Conservation (phyloP, 768 basidiomycete genomes). For the Mycena epipterygia region DNA sequence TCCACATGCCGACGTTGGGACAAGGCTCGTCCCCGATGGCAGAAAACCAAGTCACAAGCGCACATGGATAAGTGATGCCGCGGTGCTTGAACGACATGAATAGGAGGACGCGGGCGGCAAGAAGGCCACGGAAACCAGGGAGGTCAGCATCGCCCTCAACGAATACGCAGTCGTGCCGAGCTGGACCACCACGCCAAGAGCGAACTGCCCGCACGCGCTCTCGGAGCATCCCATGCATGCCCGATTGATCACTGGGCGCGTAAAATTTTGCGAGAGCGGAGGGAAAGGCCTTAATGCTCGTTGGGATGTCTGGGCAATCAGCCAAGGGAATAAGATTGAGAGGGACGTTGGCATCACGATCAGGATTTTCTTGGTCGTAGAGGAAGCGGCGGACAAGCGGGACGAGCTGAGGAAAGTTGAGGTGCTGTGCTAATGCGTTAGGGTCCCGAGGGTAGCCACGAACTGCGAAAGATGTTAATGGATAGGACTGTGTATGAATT, state of each 20-base stretch:
- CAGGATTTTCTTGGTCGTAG: slow-evolving; percentile 39
- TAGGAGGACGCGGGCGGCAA: slow-evolving; percentile 40
- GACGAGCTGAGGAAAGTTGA: slow-evolving; percentile 34
- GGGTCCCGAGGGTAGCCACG: slow-evolving; percentile 27
- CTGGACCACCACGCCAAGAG: slow-evolving; percentile 30
- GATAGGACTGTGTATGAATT: background rate
- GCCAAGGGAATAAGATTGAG: slow-evolving; percentile 28
- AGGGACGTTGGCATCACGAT: slow-evolving; percentile 18
- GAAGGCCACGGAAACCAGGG: slow-evolving; percentile 41
- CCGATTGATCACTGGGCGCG: slow-evolving; percentile 40
- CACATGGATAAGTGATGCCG: slow-evolving; percentile 40
- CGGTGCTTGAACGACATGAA: slow-evolving; percentile 45
- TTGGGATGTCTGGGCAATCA: slow-evolving; percentile 33
- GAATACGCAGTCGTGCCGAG: slow-evolving; percentile 39
- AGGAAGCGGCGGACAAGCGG: slow-evolving; percentile 43
- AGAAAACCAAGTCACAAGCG: slow-evolving; percentile 47
- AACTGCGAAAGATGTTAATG: background rate
- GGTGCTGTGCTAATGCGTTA: slow-evolving; percentile 13
- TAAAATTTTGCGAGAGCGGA: slow-evolving; percentile 45
- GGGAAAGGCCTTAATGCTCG: slow-evolving; percentile 40
- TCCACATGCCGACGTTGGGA: slow-evolving; percentile 46
- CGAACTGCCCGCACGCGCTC: slow-evolving; percentile 37
- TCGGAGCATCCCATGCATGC: slow-evolving; percentile 29
- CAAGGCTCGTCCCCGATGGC: slow-evolving; percentile 37
- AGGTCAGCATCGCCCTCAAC: slow-evolving; percentile 35